Evolutionary conservation across 1,139 yeast species (phyloP).

Genomic region (Debaryomyces nepalensis): DNA sequence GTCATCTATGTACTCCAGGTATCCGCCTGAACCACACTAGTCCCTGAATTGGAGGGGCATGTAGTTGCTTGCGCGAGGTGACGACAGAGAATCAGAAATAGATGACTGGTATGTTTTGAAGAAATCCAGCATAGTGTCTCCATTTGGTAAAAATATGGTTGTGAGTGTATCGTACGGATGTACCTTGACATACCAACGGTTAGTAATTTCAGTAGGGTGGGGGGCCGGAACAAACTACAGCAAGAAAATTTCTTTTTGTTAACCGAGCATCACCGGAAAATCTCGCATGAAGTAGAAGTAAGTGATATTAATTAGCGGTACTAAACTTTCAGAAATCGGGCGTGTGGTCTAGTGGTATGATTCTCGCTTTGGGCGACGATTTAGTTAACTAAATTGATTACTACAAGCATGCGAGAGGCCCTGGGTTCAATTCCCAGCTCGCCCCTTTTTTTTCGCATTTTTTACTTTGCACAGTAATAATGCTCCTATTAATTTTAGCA

Average conservation of each 20-base stretch:
- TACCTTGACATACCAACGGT: too few species aligned
- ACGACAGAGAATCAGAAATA: too few species aligned
- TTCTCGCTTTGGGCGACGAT: slow-evolving; percentile 26
- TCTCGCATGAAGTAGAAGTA: neutral
- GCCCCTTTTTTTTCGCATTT: slow-evolving; percentile 20
- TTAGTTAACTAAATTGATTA: slow-evolving; percentile 16
- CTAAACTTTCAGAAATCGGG: slow-evolving; percentile 16
- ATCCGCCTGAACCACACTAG: neutral
- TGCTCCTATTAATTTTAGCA: too few species aligned
- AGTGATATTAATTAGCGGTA: too few species aligned
- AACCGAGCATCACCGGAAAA: slow-evolving; percentile 1
- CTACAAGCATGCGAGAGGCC: slow-evolving; percentile 26
- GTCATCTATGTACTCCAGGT: slow-evolving; percentile 1
- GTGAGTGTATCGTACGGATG: too few species aligned
- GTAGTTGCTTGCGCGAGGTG: too few species aligned
- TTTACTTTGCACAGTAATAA: neutral
- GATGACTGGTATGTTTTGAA: too few species aligned
- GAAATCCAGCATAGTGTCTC: too few species aligned
- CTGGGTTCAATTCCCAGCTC: slow-evolving; percentile 29
- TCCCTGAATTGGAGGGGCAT: neutral
- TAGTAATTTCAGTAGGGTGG: neutral
- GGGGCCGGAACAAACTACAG: neutral
- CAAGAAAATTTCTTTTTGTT: slow-evolving; percentile 1
- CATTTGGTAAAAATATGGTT: too few species aligned
- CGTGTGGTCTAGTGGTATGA: slow-evolving; percentile 29